Evolutionary conservation across 768 basidiomycete species (phyloP), one percentile per base, ranked within the genome.

Genomic region (Rhodotorula kratochvilovae): DNA sequence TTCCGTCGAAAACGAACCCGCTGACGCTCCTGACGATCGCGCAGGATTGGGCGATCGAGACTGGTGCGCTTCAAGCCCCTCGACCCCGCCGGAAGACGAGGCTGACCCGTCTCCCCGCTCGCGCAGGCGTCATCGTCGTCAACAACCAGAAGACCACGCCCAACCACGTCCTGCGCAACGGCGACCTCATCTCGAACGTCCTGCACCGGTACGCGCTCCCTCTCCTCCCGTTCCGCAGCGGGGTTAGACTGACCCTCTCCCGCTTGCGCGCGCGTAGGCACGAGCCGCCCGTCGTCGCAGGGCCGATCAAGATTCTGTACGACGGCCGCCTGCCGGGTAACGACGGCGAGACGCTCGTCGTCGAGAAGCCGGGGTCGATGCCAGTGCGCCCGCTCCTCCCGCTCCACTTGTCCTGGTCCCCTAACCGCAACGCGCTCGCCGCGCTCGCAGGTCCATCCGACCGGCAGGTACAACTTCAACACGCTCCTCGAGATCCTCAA

Each of bases 361-460:
- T 99, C 39, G 89, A 97, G 78, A 99, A 99, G 83, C 95, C 95
- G 5, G 95, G 95, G 45, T 90, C 90, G 79, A 91, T 97, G 79
- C 94, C 96, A 80, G 81, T 93, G 17, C 25, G 58, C 31, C 11
- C 1, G 74, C 78, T 71, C 74, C 56, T 63, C 55, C 39, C 55
- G 23, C 55, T 43, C 39, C 63, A 50, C 33, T 48, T 63, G 59
- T 51, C 48, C 67, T 66, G 65, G 23, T 55, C 15, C 45, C 46
- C 5, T 43, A 15, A 12, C 36, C 4, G 36, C 25, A 16, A 31
- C 12, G 12, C 17, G 12, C 12, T 31, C 33, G 11, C 8, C n/a
- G n/a, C 13, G 11, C 39, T 29, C 36, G 33, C 48, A 58, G 57
- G 57, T 58, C 66, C 48, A 78, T 92, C 87, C 91, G 2, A 88